Percentiles rank a stretch among this genome's conserved stretches.
Evolutionary conservation across 2,329 filamentous ascomycete genomes (phyloP).

Genomic region (Aspergillus pseudonomiae): DNA sequence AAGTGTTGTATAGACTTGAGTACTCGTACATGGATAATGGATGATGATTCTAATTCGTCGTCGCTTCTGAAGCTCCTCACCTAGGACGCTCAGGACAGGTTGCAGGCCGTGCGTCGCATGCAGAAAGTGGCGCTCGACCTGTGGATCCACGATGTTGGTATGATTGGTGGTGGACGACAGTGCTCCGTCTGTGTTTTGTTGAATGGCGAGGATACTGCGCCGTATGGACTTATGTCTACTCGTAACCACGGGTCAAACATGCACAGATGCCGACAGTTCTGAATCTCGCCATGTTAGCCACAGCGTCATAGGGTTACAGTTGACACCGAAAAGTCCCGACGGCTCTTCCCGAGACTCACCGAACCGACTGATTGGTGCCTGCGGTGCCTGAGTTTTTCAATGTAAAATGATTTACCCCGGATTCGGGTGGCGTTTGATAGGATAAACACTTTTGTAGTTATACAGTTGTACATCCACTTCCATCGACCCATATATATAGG

Average conservation of each 20-base stretch:
- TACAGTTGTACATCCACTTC: too few relatives aligned
- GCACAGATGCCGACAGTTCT: too few relatives aligned
- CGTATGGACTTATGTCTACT: too few relatives aligned
- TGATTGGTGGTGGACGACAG: slow-evolving; percentile 1
- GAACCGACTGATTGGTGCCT: neutral
- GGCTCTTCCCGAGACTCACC: slow-evolving; percentile 10
- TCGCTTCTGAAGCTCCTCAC: too few relatives aligned
- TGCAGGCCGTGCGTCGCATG: slow-evolving; percentile 1
- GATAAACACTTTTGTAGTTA: too few relatives aligned
- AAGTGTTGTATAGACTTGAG: neutral
- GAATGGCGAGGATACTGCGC: too few relatives aligned
- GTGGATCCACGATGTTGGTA: neutral
- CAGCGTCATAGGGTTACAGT: slow-evolving; percentile 34
- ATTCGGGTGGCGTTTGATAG: neutral
- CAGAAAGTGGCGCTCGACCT: neutral
- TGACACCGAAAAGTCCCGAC: slow-evolving; percentile 10
- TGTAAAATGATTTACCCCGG: neutral
- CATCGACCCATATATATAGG: too few relatives aligned
- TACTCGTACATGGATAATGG: neutral
- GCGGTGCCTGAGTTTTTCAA: neutral
- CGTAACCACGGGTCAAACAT: too few relatives aligned
- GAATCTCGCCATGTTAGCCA: neutral
- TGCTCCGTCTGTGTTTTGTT: neutral
- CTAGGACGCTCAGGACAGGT: neutral
- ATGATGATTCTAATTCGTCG: neutral